These are phyloP conservation scores for Yamadazyma spencermartinsiae DNA, from an alignment of 1,139 yeast genomes.

Conservation along the genomic window DNA sequence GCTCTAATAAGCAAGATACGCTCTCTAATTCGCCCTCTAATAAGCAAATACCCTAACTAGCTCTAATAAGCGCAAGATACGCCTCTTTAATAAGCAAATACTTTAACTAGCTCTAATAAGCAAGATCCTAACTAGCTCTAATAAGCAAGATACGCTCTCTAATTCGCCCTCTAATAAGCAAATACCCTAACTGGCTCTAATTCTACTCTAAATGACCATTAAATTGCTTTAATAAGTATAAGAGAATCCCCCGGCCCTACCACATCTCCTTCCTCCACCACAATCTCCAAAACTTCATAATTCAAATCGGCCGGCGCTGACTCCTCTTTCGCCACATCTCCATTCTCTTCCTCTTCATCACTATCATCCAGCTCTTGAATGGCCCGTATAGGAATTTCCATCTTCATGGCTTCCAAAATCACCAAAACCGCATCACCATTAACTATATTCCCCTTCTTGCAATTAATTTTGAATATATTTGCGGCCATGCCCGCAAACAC, in stretches of 20 bases:
- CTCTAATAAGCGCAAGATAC: too few species aligned
- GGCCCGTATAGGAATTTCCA: slow-evolving; percentile 35
- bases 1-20: too few species aligned
- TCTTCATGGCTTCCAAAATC: slow-evolving; percentile 43
- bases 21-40: too few species aligned
- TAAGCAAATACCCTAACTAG: too few species aligned
- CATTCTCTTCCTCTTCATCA: slow-evolving; percentile 1
- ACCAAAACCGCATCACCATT: slow-evolving; percentile 27
- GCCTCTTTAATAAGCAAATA: too few species aligned
- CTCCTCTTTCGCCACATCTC: neutral
- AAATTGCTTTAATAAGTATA: neutral
- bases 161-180: too few species aligned
- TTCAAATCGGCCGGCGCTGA: neutral
- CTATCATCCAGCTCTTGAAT: slow-evolving; percentile 3
- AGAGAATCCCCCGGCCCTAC: slow-evolving; percentile 4
- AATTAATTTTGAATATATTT: slow-evolving; percentile 27
- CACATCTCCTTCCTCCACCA: slow-evolving; percentile 3
- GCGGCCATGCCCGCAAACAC: slow-evolving; percentile 27
- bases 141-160: too few species aligned
- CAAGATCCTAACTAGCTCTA: too few species aligned
- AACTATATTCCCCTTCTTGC: slow-evolving; percentile 27
- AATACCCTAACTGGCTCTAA: too few species aligned
- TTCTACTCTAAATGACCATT: too few species aligned
- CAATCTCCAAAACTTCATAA: slow-evolving; percentile 2
- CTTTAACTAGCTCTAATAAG: too few species aligned